Conservation (phyloP, 345 rosid species). For the Boechera retrofracta region DNA sequence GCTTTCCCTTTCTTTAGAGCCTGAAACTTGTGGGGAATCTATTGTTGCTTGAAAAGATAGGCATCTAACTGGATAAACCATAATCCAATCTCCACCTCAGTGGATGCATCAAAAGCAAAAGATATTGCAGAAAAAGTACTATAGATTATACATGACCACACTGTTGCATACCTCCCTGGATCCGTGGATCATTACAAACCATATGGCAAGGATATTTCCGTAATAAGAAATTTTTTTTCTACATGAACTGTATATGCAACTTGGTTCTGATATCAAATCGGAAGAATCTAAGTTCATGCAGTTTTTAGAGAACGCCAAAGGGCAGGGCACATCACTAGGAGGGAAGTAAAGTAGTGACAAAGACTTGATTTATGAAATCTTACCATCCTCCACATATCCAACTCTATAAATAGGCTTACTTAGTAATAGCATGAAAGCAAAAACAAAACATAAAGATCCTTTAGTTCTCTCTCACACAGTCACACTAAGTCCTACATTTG, state of each 20-base stretch:
- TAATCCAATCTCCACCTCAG: conserved; percentile 40
- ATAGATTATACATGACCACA: conserved; percentile 21
- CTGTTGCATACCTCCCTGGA: conserved; percentile 23
- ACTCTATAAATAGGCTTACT: conserved; percentile 44
- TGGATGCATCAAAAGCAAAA: conserved; percentile 43
- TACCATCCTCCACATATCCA: conserved; percentile 23
- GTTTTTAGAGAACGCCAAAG: conserved; percentile 44
- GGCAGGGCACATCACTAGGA: conserved; percentile 34
- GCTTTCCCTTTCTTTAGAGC: conserved; percentile 40
- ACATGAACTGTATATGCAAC: conserved; percentile 46
- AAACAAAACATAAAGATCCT: conserved; percentile 31
- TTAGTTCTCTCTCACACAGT: conserved; percentile 16
- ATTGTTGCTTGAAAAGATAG: conserved; percentile 44
- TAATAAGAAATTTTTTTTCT: background rate
- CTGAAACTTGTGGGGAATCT: conserved; percentile 45
- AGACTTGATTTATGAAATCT: conserved; percentile 38
- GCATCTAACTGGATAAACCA: conserved; percentile 49
- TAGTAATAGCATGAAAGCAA: conserved; percentile 18
- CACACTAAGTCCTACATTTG: conserved; percentile 21
- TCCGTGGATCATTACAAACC: conserved; percentile 40
- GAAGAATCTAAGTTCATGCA: conserved; percentile 36
- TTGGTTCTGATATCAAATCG: conserved; percentile 26
- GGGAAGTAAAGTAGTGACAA: conserved; percentile 41
- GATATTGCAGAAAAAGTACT: conserved; percentile 22
- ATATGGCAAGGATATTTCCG: conserved; percentile 35